These are phyloP conservation scores for Pachyrhizus erosus DNA, from an alignment of 306 rosid genomes.

Conservation along the genomic window DNA sequence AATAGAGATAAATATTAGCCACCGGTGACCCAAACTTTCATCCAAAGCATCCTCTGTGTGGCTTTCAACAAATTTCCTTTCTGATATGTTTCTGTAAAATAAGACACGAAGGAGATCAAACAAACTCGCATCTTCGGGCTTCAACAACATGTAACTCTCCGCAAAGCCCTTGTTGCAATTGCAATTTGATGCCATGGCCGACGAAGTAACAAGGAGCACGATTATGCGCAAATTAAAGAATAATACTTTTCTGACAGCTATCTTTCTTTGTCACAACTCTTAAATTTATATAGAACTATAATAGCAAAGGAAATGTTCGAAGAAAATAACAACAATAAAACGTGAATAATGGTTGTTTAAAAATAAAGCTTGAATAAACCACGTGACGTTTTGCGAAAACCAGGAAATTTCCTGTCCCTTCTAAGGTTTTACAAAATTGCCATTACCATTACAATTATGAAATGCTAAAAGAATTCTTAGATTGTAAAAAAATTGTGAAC, in stretches of 20 bases:
- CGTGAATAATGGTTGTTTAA: background rate
- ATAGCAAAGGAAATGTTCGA: background rate
- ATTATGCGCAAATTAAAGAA: background rate
- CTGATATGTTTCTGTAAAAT: slow-evolving; percentile 8
- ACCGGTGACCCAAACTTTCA: slow-evolving; percentile 40
- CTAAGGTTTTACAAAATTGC: too few relatives aligned
- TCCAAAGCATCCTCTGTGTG: slow-evolving; percentile 20
- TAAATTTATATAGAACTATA: background rate
- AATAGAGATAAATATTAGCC: slow-evolving; percentile 56
- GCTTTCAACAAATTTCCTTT: slow-evolving; percentile 48
- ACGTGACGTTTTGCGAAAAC: background rate
- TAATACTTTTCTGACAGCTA: background rate
- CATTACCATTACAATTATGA: background rate
- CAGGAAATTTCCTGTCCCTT: too few relatives aligned
- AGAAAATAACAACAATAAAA: background rate
- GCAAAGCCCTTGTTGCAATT: slow-evolving; percentile 58
- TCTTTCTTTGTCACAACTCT: background rate
- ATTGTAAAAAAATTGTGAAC: too few relatives aligned
- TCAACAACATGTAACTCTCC: slow-evolving; percentile 60
- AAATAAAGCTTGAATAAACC: too few relatives aligned
- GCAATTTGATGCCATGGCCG: slow-evolving; percentile 9
- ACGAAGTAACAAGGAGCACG: background rate
- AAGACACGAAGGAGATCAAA: slow-evolving; percentile 55
- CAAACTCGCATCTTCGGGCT: slow-evolving; percentile 57
- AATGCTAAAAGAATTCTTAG: too few relatives aligned